Evolutionary conservation across 2,329 filamentous ascomycete genomes (phyloP).

Genomic region (Simplicillium sp.): DNA sequence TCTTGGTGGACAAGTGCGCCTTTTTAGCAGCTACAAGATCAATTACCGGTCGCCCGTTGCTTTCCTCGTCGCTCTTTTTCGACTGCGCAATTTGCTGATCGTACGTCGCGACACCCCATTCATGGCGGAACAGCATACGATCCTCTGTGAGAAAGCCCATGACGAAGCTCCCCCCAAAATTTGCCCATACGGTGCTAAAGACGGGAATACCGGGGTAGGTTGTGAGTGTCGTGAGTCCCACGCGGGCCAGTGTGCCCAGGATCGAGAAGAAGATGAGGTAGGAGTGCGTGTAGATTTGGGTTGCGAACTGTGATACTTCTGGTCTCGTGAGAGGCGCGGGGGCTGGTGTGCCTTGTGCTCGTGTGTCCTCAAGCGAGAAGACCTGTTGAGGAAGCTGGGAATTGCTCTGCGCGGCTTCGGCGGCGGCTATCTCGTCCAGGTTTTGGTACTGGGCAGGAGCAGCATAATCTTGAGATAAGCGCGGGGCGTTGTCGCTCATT

Average conservation of each 20-base stretch:
- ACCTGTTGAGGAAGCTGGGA: constrained; percentile 6
- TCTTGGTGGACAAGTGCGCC: constrained; percentile 58
- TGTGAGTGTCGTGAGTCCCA: constrained; percentile 73
- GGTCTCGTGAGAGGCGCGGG: background rate
- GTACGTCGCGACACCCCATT: constrained; percentile 45
- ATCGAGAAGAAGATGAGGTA: constrained; percentile 82
- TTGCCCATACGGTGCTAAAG: constrained; percentile 77
- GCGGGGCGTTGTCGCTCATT: too few species aligned
- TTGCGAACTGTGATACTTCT: constrained; percentile 38
- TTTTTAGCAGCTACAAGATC: constrained; percentile 40
- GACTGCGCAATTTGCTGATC: constrained; percentile 23
- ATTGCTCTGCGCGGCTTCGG: background rate
- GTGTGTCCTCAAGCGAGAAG: constrained; percentile 10
- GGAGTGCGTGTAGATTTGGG: constrained; percentile 61
- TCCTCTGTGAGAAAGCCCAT: constrained; percentile 85
- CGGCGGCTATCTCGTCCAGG: constrained; percentile 27
- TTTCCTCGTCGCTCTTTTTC: constrained; percentile 24
- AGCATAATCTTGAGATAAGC: too few species aligned
- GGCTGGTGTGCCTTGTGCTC: background rate
- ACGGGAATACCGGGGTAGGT: constrained; percentile 68
- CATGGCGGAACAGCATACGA: constrained; percentile 59
- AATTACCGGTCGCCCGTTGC: constrained; percentile 10
- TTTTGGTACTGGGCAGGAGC: constrained; percentile 26
- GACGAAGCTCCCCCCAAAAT: constrained; percentile 69
- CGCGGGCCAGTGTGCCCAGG: constrained; percentile 70